Conservation (phyloP, 2,329 filamentous ascomycete genomes). For the Sordariomycetes sp. region DNA sequence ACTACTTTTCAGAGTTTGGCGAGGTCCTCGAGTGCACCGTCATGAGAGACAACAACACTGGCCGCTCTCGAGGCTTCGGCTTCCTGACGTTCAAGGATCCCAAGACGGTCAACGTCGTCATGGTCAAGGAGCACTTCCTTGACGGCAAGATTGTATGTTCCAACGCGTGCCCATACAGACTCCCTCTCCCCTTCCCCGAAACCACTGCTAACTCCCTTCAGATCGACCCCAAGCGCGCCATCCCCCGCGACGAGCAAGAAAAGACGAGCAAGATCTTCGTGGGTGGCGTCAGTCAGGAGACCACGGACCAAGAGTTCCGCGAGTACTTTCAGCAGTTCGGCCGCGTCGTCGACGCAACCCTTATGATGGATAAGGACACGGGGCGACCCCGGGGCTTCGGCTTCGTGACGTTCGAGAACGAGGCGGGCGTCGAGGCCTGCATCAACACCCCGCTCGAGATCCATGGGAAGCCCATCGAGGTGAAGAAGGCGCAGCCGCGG, state of each 20-base stretch:
- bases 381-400: conserved; percentile 93
- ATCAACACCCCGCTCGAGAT: conserved; percentile 79
- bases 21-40: conserved; percentile 97
- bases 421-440: conserved; percentile 86
- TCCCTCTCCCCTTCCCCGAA: background rate
- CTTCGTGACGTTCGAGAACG: conserved; percentile 96
- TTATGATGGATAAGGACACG: conserved; percentile 99
- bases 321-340: conserved; percentile 96
- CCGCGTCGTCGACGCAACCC: conserved; percentile 86
- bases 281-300: conserved; percentile 92
- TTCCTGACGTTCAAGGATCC: conserved; percentile 97
- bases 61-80: conserved; percentile 87
- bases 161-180: background rate
- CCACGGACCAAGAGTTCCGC: conserved; percentile 89
- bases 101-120: conserved; percentile 96
- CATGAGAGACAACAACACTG: conserved; percentile 94
- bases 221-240: conserved; percentile 97
- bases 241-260: conserved; percentile 94
- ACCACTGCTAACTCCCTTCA: conserved; percentile 22
- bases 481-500: conserved; percentile 92
- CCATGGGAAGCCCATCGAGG: conserved; percentile 90
- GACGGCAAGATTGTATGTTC: conserved; percentile 90
- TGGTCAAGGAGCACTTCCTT: conserved; percentile 98
- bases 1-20: conserved; percentile 96
- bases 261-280: conserved; percentile 99